A percentile compares a stretch with the other conserved stretches of the same genome.
Conservation (phyloP, 2,329 filamentous ascomycete genomes). For the Xylariaceae sp. region DNA sequence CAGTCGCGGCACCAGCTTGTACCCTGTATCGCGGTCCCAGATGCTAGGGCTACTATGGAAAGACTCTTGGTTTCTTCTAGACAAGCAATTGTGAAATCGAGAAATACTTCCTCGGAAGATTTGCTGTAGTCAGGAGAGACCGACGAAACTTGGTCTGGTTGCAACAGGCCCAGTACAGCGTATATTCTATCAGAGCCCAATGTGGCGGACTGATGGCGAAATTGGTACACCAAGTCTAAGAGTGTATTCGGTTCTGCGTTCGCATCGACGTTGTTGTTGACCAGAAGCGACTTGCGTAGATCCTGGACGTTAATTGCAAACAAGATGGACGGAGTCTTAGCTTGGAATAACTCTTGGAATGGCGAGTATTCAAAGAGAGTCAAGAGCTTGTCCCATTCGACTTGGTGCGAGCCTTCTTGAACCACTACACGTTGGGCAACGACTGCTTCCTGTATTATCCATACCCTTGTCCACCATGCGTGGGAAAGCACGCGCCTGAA, state of each 20-base stretch:
- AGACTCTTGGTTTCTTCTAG: neutral
- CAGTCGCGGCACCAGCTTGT: slow-evolving; percentile 7
- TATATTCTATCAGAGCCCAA: slow-evolving; percentile 3
- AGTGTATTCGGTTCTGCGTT: neutral
- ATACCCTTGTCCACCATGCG: slow-evolving; percentile 7
- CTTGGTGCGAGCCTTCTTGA: slow-evolving; percentile 1
- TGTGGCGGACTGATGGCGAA: slow-evolving; percentile 1
- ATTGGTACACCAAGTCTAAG: slow-evolving; percentile 3
- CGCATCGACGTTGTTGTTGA: neutral
- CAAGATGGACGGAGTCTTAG: neutral
- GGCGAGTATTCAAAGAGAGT: neutral
- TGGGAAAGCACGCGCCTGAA: neutral
- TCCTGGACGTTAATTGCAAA: neutral
- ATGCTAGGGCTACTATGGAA: neutral
- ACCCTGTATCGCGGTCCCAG: neutral
- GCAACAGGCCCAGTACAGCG: slow-evolving; percentile 4
- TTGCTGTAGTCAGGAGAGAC: slow-evolving; percentile 1
- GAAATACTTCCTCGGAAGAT: neutral
- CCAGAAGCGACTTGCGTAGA: neutral
- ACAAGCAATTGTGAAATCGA: slow-evolving; percentile 1
- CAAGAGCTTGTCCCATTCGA: neutral
- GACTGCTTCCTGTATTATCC: slow-evolving; percentile 5
- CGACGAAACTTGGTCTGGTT: neutral
- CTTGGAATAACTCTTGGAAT: neutral
- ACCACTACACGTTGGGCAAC: slow-evolving; percentile 1